These are phyloP conservation scores for Trichosanthes cucumerina DNA, from an alignment of 306 rosid genomes.

Conservation along the genomic window DNA sequence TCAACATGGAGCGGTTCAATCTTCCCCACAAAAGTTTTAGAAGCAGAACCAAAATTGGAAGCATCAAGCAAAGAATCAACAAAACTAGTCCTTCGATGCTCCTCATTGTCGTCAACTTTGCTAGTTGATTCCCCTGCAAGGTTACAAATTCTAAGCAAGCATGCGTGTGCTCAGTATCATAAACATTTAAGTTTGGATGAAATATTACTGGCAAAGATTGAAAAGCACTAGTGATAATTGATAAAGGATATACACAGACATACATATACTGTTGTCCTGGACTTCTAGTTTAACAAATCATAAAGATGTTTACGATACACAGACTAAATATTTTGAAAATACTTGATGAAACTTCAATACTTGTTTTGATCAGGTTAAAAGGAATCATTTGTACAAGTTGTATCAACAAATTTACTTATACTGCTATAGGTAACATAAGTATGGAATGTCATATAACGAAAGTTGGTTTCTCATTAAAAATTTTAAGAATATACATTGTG, in stretches of 20 bases:
- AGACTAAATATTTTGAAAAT: neutral
- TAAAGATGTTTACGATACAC: neutral
- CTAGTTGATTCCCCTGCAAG: constrained; percentile 58
- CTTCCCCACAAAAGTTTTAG: constrained; percentile 26
- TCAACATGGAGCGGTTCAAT: constrained; percentile 16
- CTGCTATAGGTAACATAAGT: neutral
- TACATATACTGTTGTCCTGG: neutral
- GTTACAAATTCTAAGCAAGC: constrained; percentile 9
- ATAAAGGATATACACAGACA: neutral
- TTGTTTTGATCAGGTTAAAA: neutral
- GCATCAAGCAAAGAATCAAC: constrained; percentile 65
- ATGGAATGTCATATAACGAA: neutral
- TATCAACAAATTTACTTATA: neutral
- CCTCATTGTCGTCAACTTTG: constrained; percentile 56
- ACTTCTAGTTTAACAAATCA: neutral
- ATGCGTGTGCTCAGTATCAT: neutral
- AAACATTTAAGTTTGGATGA: neutral
- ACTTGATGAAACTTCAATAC: neutral
- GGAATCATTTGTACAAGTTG: neutral
- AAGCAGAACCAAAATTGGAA: constrained; percentile 31
- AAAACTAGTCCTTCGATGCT: constrained; percentile 67
- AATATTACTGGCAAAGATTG: neutral
- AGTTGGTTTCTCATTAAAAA: neutral
- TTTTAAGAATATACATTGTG: neutral
- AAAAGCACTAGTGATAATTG: neutral